phyloP scores from a whole-genome alignment of 257 asterid genomes.

The Rhazya stricta region DNA sequence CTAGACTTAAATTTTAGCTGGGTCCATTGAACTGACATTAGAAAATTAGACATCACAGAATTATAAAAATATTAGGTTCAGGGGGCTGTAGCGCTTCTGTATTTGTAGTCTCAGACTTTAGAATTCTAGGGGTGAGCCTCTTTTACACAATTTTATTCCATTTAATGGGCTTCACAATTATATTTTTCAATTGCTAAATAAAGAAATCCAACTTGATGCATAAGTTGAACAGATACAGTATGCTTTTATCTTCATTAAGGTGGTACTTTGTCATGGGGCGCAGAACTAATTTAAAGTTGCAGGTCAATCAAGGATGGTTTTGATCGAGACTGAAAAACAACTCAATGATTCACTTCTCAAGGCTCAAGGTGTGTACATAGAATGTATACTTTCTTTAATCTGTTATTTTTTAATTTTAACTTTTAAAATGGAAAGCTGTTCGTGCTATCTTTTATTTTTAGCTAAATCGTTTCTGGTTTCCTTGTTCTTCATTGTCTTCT shows the following conservation, averaged over 20 bases:
- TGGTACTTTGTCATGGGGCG: background rate
- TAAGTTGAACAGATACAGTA: no score
- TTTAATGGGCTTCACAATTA: background rate
- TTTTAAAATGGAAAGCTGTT: background rate
- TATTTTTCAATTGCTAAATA: no score
- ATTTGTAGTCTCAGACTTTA: background rate
- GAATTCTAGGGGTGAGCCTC: background rate
- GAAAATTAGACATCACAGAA: no score
- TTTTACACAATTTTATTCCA: background rate
- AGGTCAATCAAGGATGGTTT: conserved; percentile 71
- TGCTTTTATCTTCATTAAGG: background rate
- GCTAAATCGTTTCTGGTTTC: background rate
- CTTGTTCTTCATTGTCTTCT: background rate
- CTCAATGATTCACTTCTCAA: conserved; percentile 64
- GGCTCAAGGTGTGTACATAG: conserved; percentile 50
- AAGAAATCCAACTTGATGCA: conserved; percentile 5
- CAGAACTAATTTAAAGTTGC: conserved; percentile 14
- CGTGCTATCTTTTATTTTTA: background rate
- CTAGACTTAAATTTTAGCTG: no score
- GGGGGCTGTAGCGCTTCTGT: no score
- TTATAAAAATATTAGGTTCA: no score
- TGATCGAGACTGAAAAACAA: conserved; percentile 78
- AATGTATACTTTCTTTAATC: background rate
- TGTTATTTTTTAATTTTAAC: background rate
- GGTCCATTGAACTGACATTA: no score